Evolutionary conservation across 805 yeast genomes (phyloP).

Genomic region (Suhomyces tanzawaensis): DNA sequence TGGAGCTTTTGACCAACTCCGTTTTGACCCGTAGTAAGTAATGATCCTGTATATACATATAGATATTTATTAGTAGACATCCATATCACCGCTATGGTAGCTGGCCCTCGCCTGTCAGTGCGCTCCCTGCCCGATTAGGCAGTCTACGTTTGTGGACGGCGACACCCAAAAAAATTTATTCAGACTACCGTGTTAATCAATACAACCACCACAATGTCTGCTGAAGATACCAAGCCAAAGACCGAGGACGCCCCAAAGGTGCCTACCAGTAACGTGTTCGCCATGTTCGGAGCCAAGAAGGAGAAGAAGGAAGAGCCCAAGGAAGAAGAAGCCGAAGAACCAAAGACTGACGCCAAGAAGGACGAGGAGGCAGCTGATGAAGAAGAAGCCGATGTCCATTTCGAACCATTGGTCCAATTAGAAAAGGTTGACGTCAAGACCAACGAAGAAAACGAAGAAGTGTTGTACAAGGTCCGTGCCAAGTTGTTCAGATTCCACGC

Average conservation of each 20-base stretch:
- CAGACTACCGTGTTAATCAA: too few species aligned
- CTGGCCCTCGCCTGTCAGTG: too few species aligned
- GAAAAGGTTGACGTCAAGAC: constrained; percentile 97
- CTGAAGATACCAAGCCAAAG: constrained; percentile 30
- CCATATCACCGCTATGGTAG: too few species aligned
- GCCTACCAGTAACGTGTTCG: constrained; percentile 80
- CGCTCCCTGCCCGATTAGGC: constrained; percentile 5
- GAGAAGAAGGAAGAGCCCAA: constrained; percentile 52
- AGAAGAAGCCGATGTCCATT: constrained; percentile 83
- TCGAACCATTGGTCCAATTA: constrained; percentile 92
- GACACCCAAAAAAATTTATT: constrained; percentile 4
- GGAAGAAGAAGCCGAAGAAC: constrained; percentile 34
- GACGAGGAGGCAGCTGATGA: constrained; percentile 53
- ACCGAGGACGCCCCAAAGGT: constrained; percentile 47
- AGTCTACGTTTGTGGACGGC: constrained; percentile 4
- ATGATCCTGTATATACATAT: not conserved
- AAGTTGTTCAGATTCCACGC: constrained; percentile 87
- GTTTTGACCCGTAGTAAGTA: constrained; percentile 78
- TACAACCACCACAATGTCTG: constrained; percentile 31
- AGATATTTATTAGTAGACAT: not conserved
- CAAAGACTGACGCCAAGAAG: constrained; percentile 30
- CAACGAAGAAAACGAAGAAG: constrained; percentile 88
- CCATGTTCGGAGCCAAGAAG: constrained; percentile 93
- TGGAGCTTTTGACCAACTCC: constrained; percentile 79
- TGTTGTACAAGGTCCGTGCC: constrained; percentile 83